Base-by-base conservation (phyloP, 169 alveolate genomes). In the Plasmodium vinckei region DNA sequence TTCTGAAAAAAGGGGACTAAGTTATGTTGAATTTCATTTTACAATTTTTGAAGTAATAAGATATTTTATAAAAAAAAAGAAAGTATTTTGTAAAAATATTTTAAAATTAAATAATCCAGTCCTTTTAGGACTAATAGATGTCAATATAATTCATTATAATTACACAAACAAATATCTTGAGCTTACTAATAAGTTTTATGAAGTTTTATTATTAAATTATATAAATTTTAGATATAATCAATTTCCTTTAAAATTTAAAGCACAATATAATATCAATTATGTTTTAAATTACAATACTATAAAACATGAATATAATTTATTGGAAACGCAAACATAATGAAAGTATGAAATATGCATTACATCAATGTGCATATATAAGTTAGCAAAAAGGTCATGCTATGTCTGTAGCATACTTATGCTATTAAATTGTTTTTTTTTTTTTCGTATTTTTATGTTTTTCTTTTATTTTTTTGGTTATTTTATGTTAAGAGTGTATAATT, bases 251-350 rank as follows among this genome's bases (percentile, higher is more conserved):
- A 75, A 75, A 53, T 46, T 60, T 12, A 75, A 17, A 49, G 67
- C 64, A 25, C 73, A 93, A 87, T 93, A 93, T 51, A 93, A 93
- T 69, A 82, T 90, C 47, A 93, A 93, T 75, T 93, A 89, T 72
- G 73, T 93, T 12, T 88, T 93, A 59, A 93, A 93, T 70, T 93
- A 91, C 61, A 87, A 87, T 51, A 84, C 61, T 21, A 91, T 93
- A 7, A 67, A 93, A 44, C 65, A 73, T 51, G 96, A 93, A 44
- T 61, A 67, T 21, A 93, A 91, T n/a, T 44, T 82, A 51, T 57
- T 71, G 51, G 87, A 82, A 39, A 65, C 75, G 0, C 77, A 75
- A 27, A 60, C 46, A 51, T 73, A 57, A 25, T 3, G 53, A 33
- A 33, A 33, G 6, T 33, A 33, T 33, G 42, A 33, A 33, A 33